A percentile compares a stretch with the other conserved stretches of the same genome.
These are phyloP conservation scores for Rutstroemia sp. DNA, from an alignment of 2,329 filamentous ascomycete species.

Conservation along the genomic window DNA sequence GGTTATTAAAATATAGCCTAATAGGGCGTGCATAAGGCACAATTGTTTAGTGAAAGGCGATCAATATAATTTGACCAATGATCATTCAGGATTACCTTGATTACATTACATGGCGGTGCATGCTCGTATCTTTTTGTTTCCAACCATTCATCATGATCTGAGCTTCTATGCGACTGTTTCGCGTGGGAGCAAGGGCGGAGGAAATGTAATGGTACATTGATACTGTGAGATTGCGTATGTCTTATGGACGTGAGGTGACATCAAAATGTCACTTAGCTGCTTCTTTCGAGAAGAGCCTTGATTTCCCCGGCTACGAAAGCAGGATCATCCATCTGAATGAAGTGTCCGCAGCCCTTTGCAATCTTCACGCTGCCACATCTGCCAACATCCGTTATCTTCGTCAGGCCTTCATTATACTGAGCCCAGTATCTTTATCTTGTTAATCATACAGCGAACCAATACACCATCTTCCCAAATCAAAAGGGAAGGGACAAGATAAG, in stretches of 20 bases:
- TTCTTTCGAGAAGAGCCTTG: constrained; percentile 31
- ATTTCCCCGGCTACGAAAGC: constrained; percentile 28
- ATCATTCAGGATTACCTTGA: too few species aligned
- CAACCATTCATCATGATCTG: too few species aligned
- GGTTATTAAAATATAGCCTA: too few species aligned
- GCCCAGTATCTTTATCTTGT: constrained; percentile 26
- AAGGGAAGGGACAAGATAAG: not conserved
- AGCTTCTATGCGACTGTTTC: too few species aligned
- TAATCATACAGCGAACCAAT: not conserved
- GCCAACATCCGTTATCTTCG: constrained; percentile 24
- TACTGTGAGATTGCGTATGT: too few species aligned
- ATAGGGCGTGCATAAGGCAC: too few species aligned
- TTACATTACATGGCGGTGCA: too few species aligned
- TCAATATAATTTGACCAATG: too few species aligned
- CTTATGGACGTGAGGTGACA: not conserved
- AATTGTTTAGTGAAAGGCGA: too few species aligned
- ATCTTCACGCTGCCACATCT: constrained; percentile 24
- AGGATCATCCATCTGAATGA: constrained; percentile 29
- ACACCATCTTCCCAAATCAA: not conserved
- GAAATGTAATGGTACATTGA: too few species aligned
- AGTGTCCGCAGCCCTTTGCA: constrained; percentile 29
- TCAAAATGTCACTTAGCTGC: constrained; percentile 6
- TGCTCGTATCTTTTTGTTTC: too few species aligned
- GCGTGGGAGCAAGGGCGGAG: too few species aligned
- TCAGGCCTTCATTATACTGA: constrained; percentile 28